Base-by-base conservation (phyloP, 805 yeast genomes). In the Zygosaccharomyces bailii region DNA sequence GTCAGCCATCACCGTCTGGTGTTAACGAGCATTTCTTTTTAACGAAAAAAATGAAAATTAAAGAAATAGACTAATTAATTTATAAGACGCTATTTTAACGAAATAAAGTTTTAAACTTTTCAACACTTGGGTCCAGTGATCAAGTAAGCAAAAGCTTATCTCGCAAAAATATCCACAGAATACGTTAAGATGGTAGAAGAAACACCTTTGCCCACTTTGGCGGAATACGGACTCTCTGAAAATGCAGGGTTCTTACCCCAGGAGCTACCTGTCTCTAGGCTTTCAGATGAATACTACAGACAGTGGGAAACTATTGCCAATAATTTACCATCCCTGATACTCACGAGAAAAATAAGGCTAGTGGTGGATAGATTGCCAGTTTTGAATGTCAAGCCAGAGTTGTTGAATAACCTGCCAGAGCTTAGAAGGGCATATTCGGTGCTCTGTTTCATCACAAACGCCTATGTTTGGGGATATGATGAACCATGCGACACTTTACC, bases 401-500 rank as follows among this genome's bases (percentile, higher is more conserved):
- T 61, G 18, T 37, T 46, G 7, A 47, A 45, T 1, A 57, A 71
- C 4, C 74, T 68, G 32, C 69, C 70, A 8, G 82, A 86, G 52
- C 72, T 74, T 59, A 75, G 95, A 60, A 74, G 97, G 55, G 96
- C 96, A 0, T 86, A 86, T 64, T 80, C 85, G 13, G 69, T 88
- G 2, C 70, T 90, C 21, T 82, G 91, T 9, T 90, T 89, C 57
- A 63, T 91, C 35, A 76, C 88, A 2, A 96, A 90, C 63, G 95
- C 93, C 1, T 90, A 90, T 60, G 81, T 90, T 18, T 90, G 98
- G 98, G 84, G 87, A 1, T 78, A 78, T 16, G 79, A 78, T 44
- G 65, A 64, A 3, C 84, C 95, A 13, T 63, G 67, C 9, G 82
- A 84, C 48, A 69, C 65, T 33, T 63, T 91, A 11, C 96, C 97